These are phyloP conservation scores for Carex sylvatica DNA, from an alignment of 202 grass and related monocot genomes.

Conservation along the genomic window DNA sequence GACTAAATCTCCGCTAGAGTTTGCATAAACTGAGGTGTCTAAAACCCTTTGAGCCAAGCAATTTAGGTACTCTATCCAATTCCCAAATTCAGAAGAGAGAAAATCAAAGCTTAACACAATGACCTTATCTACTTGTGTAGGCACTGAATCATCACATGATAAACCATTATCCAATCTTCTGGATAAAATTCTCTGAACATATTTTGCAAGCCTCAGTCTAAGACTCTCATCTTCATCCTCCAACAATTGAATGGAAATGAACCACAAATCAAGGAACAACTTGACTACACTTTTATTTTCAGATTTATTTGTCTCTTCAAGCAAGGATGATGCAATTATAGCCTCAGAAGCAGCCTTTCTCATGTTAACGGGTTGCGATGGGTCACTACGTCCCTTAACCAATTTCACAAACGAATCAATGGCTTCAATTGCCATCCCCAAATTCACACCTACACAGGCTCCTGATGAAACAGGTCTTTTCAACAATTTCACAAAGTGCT, in stretches of 20 bases:
- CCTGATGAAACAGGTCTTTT: constrained; percentile 34
- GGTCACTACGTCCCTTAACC: constrained; percentile 59
- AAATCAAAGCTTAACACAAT: constrained; percentile 83
- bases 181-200: constrained; percentile 65
- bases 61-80: constrained; percentile 64
- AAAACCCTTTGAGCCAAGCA: constrained; percentile 63
- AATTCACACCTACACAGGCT: constrained; percentile 32
- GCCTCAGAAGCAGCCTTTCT: constrained; percentile 65
- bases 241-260: constrained; percentile 73
- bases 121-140: constrained; percentile 87
- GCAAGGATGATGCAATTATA: constrained; percentile 73
- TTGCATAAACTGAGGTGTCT: constrained; percentile 44
- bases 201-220: constrained; percentile 67
- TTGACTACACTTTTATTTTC: constrained; percentile 34
- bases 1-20: constrained; percentile 64
- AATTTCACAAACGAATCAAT: constrained; percentile 59
- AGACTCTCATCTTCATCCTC: constrained; percentile 90
- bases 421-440: constrained; percentile 38
- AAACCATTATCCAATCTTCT: constrained; percentile 31
- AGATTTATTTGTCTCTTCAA: constrained; percentile 48
- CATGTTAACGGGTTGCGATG: constrained; percentile 75
- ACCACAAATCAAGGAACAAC: constrained; percentile 77
- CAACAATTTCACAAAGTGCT: constrained; percentile 54
- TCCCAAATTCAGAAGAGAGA: constrained; percentile 68
- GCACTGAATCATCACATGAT: constrained; percentile 52